A percentile compares a stretch with the other conserved stretches of the same genome.
phyloP scores from a whole-genome alignment of 805 yeast species.

The Metschnikowia drakensbergensis region DNA sequence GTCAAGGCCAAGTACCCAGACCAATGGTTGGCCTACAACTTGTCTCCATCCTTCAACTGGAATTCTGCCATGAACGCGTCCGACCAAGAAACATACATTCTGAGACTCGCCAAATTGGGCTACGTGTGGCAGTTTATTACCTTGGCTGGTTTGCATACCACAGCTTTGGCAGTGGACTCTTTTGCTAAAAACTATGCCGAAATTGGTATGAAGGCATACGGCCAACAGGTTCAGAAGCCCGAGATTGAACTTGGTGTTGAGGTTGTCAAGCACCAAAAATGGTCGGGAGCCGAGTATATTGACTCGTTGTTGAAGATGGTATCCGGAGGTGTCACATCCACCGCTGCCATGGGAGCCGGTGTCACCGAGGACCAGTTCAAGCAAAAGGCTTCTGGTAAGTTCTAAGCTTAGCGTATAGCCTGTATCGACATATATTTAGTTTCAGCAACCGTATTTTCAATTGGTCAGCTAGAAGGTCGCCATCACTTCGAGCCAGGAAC shows the following conservation, averaged over 20 bases:
- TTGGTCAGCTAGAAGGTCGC: too few relatives aligned
- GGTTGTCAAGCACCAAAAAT: constrained; percentile 95
- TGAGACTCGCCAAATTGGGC: constrained; percentile 81
- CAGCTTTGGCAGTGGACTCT: constrained; percentile 85
- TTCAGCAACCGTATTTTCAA: too few relatives aligned
- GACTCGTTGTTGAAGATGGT: constrained; percentile 86
- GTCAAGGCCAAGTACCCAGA: constrained; percentile 76
- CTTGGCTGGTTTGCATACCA: constrained; percentile 93
- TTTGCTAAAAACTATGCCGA: constrained; percentile 75
- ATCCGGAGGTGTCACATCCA: constrained; percentile 90
- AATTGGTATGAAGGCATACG: constrained; percentile 95
- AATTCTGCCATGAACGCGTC: constrained; percentile 82
- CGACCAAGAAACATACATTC: constrained; percentile 88
- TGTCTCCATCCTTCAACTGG: constrained; percentile 98
- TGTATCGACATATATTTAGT: background rate
- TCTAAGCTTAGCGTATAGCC: constrained; percentile 12
- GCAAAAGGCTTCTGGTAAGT: constrained; percentile 21
- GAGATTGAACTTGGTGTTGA: constrained; percentile 90
- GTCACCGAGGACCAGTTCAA: constrained; percentile 96
- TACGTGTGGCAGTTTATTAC: constrained; percentile 98
- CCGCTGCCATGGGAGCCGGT: constrained; percentile 98
- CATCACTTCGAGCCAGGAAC: too few relatives aligned
- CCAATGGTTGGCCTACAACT: constrained; percentile 95
- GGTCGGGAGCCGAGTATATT: constrained; percentile 98
- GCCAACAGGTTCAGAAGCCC: constrained; percentile 76